Evolutionary conservation across 768 basidiomycete species (phyloP), one percentile per base, ranked within the genome.

Genomic region (Trametes meyenii): DNA sequence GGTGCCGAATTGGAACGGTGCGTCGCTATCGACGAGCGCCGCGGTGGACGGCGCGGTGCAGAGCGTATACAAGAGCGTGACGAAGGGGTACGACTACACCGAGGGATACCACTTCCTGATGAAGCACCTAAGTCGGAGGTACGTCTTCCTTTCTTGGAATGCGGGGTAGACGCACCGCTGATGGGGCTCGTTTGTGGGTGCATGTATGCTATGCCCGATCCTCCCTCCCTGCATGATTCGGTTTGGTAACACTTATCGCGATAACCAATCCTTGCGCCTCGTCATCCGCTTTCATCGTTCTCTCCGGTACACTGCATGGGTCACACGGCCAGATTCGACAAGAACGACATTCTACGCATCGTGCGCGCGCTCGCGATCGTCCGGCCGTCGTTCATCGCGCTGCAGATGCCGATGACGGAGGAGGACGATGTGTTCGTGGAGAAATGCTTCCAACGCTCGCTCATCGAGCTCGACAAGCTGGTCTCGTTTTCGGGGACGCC

Each of bases 351-450:
- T 63, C 76, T 98, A 44, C 92, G 94, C 59, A 89, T 98, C 67
- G 95, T 98, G 45, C 89, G 95, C 55, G 93, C 96, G 29, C 81
- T 98, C 57, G 96, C 96, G 19, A 92, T 96, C 39, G 96, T 94
- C 73, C 84, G 96, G 58, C 96, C 96, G n/a, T 96, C 93, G 60
- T 82, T 98, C 58, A 98, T 98, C 69, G 96, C 96, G 26, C 78
- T 98, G 54, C 96, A 98, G 83, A 97, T 98, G 96, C 94, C 96
- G 29, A 79, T 98, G 73, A 91, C 94, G 17, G 86, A 94, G 59
- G 95, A 97, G 68, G 96, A 98, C 76, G 96, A 98, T 73, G 83
- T 96, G 2, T 98, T 98, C 74, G 89, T 96, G 52, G 96, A 98
- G 76, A 88, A 89, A 71, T 96, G 92, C 66, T 96, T 98, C 73